phyloP scores from a whole-genome alignment of 1,284 basidiomycete species.

The Exobasidium cylindrosporum region DNA sequence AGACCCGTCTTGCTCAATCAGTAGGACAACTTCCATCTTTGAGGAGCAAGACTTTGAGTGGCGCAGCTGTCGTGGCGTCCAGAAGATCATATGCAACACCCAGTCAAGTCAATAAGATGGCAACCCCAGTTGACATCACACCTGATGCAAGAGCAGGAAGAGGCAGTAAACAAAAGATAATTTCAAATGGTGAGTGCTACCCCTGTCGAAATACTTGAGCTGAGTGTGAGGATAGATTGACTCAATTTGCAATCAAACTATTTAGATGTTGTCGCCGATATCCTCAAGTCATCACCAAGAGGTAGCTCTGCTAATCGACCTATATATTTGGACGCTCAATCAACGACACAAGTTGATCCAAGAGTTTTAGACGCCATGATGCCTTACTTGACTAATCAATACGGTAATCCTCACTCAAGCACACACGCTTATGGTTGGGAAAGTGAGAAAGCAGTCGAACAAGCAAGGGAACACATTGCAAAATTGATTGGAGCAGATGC shows the following conservation, averaged over 20 bases:
- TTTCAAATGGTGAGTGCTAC: background rate
- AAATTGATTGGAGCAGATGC: constrained; percentile 86
- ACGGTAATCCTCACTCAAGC: constrained; percentile 94
- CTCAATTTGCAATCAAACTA: background rate
- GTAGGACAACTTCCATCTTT: background rate
- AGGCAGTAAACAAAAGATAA: constrained; percentile 28
- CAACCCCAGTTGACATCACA: constrained; percentile 41
- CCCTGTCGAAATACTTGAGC: background rate
- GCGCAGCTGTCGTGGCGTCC: background rate
- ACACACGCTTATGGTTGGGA: constrained; percentile 99
- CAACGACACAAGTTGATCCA: constrained; percentile 95
- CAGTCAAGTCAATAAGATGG: constrained; percentile 40
- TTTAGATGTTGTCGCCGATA: constrained; percentile 18
- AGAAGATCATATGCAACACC: constrained; percentile 30
- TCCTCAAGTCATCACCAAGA: constrained; percentile 27
- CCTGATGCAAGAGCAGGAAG: constrained; percentile 31
- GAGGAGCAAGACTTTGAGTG: background rate
- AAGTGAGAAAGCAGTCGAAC: constrained; percentile 88
- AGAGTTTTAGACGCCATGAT: constrained; percentile 96
- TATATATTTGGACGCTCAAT: constrained; percentile 54
- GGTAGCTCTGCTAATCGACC: constrained; percentile 40
- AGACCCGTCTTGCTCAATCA: background rate
- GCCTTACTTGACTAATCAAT: constrained; percentile 91
- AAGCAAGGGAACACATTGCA: constrained; percentile 85
- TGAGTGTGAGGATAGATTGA: background rate